phyloP scores from a whole-genome alignment of 176 grass and related monocot genomes.

The Otatea glauca region DNA sequence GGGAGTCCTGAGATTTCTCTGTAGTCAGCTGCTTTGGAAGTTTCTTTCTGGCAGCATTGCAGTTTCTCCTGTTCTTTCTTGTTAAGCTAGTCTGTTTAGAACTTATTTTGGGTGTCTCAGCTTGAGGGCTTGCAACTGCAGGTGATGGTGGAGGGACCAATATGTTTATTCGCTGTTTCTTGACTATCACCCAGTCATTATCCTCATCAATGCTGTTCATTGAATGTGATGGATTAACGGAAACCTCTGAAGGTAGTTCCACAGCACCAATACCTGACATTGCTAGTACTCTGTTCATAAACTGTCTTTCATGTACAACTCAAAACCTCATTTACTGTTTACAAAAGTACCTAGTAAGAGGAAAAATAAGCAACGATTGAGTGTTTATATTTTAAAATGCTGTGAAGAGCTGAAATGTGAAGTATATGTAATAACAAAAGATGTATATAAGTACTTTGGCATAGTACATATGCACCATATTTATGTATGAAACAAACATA shows the following conservation, averaged over 20 bases:
- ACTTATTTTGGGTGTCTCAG: conserved; percentile 6
- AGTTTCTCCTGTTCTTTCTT: conserved; percentile 30
- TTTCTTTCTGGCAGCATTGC: conserved; percentile 42
- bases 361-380: not conserved
- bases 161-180: conserved; percentile 58
- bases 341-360: conserved; percentile 30
- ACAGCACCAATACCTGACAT: conserved; percentile 15
- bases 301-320: not conserved
- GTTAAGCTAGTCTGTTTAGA: conserved; percentile 30
- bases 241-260: conserved; percentile 26
- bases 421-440: conserved; percentile 1
- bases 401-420: conserved; percentile 6
- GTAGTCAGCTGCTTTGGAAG: conserved; percentile 26
- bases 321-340: not conserved
- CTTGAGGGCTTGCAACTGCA: conserved; percentile 32
- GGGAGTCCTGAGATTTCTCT: conserved; percentile 23
- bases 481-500: conserved; percentile 20
- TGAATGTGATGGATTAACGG: conserved; percentile 19
- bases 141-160: conserved; percentile 51
- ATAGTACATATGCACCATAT: not conserved
- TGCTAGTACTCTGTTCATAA: conserved; percentile 11
- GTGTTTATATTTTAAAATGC: conserved; percentile 1
- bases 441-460: not conserved
- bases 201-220: conserved; percentile 25
- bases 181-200: conserved; percentile 64